Percentiles rank a stretch among this genome's conserved stretches.
Conservation (phyloP, 306 rosid genomes). For the Cucurbita ficifolia region DNA sequence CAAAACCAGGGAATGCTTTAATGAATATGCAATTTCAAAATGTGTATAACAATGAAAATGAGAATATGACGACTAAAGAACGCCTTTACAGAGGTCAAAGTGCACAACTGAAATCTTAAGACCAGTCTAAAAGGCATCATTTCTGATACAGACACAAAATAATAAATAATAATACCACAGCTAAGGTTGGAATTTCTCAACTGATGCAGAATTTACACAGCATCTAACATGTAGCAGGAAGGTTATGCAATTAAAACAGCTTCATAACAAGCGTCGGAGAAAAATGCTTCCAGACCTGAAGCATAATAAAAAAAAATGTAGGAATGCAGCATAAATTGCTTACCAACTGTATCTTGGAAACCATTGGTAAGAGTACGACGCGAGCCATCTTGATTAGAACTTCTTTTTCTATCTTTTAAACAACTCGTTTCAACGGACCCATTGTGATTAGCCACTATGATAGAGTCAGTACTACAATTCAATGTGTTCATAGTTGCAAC, state of each 20-base stretch:
- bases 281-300: neutral
- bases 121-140: neutral
- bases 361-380: slow-evolving; percentile 1
- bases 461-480: slow-evolving; percentile 14
- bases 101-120: neutral
- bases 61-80: neutral
- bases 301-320: neutral
- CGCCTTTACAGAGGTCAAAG: neutral
- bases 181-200: neutral
- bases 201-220: neutral
- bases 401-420: slow-evolving; percentile 19
- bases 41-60: neutral
- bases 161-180: neutral
- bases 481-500: slow-evolving; percentile 25
- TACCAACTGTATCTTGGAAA: slow-evolving; percentile 54
- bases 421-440: slow-evolving; percentile 12
- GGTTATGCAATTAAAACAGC: neutral
- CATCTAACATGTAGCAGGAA: neutral
- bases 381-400: neutral
- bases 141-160: neutral
- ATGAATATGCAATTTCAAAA: neutral
- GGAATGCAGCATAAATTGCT: slow-evolving; percentile 16
- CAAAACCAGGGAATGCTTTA: neutral
- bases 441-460: slow-evolving; percentile 12
- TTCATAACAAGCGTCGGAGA: neutral